Evolutionary conservation across 805 yeast genomes (phyloP).

Genomic region (Cyberlindnera suaveolens): DNA sequence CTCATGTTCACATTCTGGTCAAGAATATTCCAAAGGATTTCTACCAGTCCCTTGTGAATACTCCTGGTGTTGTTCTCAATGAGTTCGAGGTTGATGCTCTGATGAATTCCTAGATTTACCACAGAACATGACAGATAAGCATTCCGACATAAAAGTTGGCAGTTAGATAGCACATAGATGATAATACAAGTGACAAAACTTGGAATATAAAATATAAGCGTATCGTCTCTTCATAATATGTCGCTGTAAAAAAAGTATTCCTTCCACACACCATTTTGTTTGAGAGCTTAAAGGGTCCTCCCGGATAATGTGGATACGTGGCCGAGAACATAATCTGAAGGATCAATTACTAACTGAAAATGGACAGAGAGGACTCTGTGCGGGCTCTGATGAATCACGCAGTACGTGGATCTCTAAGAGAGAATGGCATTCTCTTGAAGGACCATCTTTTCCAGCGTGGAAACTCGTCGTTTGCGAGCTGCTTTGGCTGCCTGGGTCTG

Average conservation of each 20-base stretch:
- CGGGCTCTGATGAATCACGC: not conserved
- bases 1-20: conserved; percentile 65
- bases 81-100: conserved; percentile 2
- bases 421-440: conserved; percentile 29
- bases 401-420: conserved; percentile 26
- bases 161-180: too few species aligned
- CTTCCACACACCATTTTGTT: too few species aligned
- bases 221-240: too few species aligned
- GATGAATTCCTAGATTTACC: not conserved
- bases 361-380: not conserved
- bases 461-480: conserved; percentile 9
- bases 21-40: conserved; percentile 15
- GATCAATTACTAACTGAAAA: not conserved
- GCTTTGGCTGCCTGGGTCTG: conserved; percentile 9
- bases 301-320: too few species aligned
- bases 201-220: too few species aligned
- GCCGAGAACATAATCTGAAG: too few species aligned
- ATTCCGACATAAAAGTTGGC: too few species aligned
- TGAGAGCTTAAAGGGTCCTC: too few species aligned
- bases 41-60: conserved; percentile 4
- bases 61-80: conserved; percentile 8
- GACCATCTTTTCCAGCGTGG: conserved; percentile 19
- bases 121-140: not conserved
- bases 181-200: too few species aligned
- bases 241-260: too few species aligned